These are phyloP conservation scores for Apiospora malaysiana DNA, from an alignment of 2,329 filamentous ascomycete genomes.

Conservation along the genomic window DNA sequence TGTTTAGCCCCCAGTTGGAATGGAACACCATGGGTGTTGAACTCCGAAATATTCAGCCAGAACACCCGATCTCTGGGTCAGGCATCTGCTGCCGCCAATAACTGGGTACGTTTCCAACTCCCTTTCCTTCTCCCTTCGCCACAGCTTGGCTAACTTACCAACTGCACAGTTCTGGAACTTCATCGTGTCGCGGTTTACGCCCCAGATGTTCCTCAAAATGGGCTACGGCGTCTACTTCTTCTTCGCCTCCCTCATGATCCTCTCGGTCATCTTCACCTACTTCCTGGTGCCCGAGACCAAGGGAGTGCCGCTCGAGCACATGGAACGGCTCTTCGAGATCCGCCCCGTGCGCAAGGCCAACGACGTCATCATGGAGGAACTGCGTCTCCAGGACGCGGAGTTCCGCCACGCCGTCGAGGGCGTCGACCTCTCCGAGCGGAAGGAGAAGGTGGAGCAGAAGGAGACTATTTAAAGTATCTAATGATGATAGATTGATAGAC, in stretches of 20 bases:
- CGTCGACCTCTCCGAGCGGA: conserved; percentile 27
- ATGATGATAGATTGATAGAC: neutral
- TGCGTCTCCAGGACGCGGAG: conserved; percentile 43
- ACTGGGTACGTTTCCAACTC: conserved; percentile 52
- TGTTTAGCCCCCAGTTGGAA: conserved; percentile 66
- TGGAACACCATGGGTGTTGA: conserved; percentile 77
- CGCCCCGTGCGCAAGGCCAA: conserved; percentile 54
- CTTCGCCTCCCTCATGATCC: conserved; percentile 68
- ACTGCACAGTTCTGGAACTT: conserved; percentile 66
- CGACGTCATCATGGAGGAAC: conserved; percentile 49
- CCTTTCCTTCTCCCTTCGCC: neutral
- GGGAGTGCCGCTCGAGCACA: conserved; percentile 66
- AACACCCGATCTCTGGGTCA: conserved; percentile 74
- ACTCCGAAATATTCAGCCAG: conserved; percentile 77
- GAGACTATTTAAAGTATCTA: too few species aligned
- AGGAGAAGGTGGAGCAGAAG: conserved; percentile 25
- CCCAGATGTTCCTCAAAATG: conserved; percentile 65
- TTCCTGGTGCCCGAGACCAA: conserved; percentile 72
- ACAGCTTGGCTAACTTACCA: neutral
- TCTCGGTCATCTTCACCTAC: conserved; percentile 63
- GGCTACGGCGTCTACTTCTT: conserved; percentile 73
- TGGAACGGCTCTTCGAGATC: conserved; percentile 65
- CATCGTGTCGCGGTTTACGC: conserved; percentile 70
- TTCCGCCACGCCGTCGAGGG: conserved; percentile 38
- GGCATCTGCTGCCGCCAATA: conserved; percentile 72